A percentile compares a stretch with the other conserved stretches of the same genome.
Evolutionary conservation across 306 rosid species (phyloP).

Genomic region (Cucumis cinereus): DNA sequence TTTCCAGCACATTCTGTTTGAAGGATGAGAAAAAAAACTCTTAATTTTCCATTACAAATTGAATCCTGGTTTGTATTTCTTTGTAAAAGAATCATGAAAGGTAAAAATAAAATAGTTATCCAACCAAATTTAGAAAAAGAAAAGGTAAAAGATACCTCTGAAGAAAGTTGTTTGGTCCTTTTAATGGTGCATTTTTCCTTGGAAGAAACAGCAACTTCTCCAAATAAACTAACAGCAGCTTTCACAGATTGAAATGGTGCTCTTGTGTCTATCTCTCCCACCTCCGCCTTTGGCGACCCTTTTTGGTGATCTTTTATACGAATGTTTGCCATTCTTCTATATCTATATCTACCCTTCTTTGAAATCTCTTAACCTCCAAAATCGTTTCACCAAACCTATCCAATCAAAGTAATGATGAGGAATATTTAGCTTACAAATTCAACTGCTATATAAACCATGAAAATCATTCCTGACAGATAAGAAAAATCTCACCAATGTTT

Average conservation of each 20-base stretch:
- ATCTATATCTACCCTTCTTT: not conserved
- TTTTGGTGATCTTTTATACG: conserved; percentile 22
- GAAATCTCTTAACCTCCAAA: conserved; percentile 8
- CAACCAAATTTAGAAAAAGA: not conserved
- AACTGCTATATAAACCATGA: not conserved
- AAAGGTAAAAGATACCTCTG: not conserved
- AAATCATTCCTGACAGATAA: not conserved
- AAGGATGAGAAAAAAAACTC: not conserved
- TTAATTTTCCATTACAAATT: no score
- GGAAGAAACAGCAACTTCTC: conserved; percentile 54
- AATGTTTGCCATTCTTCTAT: conserved; percentile 27
- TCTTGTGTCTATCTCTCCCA: conserved; percentile 86
- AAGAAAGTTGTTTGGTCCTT: conserved; percentile 8
- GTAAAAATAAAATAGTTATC: no score
- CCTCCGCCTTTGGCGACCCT: conserved; percentile 59
- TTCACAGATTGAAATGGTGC: conserved; percentile 97
- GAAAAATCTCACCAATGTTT: not conserved
- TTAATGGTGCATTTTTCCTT: conserved; percentile 14
- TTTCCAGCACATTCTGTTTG: conserved; percentile 48
- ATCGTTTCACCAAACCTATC: not conserved
- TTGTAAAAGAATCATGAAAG: not conserved
- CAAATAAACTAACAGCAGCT: conserved; percentile 81
- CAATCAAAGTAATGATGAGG: not conserved
- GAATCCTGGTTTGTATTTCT: not conserved
- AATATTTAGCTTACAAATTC: not conserved